Evolutionary conservation across 257 asterid species (phyloP).

Genomic region (Solanum microdontum): DNA sequence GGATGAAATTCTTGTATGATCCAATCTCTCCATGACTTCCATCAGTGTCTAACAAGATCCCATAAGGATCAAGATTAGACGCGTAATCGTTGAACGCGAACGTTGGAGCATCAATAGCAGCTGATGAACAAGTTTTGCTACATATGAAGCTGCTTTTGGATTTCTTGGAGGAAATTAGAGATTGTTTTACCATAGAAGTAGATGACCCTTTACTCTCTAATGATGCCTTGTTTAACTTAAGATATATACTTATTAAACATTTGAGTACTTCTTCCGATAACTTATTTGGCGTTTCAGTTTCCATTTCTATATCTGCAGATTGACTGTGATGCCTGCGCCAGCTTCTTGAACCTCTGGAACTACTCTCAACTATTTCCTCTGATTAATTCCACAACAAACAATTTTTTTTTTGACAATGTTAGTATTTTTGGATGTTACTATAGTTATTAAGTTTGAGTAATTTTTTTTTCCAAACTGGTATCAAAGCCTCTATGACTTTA

Average conservation of each 20-base stretch:
- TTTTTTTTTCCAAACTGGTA: neutral
- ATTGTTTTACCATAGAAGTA: slow-evolving; percentile 24
- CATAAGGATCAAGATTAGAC: slow-evolving; percentile 60
- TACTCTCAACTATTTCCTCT: slow-evolving; percentile 26
- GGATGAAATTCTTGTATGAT: slow-evolving; percentile 65
- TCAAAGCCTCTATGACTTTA: neutral
- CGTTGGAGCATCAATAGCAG: slow-evolving; percentile 14
- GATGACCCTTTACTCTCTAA: slow-evolving; percentile 30
- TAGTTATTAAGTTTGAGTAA: neutral
- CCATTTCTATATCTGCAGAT: slow-evolving; percentile 19
- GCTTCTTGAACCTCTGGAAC: slow-evolving; percentile 30
- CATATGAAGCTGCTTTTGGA: slow-evolving; percentile 55
- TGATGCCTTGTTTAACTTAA: slow-evolving; percentile 43
- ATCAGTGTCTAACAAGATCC: slow-evolving; percentile 50
- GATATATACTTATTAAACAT: slow-evolving; percentile 58
- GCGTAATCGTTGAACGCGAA: slow-evolving; percentile 32
- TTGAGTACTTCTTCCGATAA: slow-evolving; percentile 66
- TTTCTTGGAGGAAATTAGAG: slow-evolving; percentile 41
- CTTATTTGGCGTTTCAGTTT: slow-evolving; percentile 44
- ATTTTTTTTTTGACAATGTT: neutral
- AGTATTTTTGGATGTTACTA: neutral
- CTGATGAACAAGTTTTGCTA: slow-evolving; percentile 46
- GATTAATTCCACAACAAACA: slow-evolving; percentile 8
- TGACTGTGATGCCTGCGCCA: slow-evolving; percentile 8
- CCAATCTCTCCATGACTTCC: slow-evolving; percentile 53